These are phyloP conservation scores for Hippophae gyantsensis DNA, from an alignment of 306 rosid species.

Conservation along the genomic window DNA sequence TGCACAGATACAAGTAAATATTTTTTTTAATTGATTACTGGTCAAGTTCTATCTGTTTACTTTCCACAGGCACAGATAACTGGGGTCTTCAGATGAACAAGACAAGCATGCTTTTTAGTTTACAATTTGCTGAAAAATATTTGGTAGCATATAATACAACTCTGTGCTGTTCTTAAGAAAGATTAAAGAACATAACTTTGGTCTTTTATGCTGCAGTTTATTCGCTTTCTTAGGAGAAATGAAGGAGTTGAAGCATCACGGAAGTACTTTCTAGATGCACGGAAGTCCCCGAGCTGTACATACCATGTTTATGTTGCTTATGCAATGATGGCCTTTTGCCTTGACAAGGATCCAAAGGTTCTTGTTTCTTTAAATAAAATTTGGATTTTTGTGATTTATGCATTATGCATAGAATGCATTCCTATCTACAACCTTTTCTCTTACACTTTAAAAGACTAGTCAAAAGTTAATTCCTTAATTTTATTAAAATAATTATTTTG, in stretches of 20 bases:
- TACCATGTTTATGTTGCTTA: constrained; percentile 95
- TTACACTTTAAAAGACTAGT: no score
- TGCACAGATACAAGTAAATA: constrained; percentile 80
- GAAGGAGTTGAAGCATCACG: constrained; percentile 99
- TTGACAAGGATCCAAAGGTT: constrained; percentile 95
- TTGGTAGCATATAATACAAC: not conserved
- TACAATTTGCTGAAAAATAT: not conserved
- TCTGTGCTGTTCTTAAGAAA: constrained; percentile 2
- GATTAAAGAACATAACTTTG: constrained; percentile 12
- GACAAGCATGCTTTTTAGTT: not conserved
- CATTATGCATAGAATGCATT: not conserved
- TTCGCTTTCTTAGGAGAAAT: constrained; percentile 83
- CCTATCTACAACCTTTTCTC: not conserved
- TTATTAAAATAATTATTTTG: no score
- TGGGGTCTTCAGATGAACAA: not conserved
- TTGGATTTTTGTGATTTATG: constrained; percentile 4
- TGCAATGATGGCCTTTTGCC: constrained; percentile 86
- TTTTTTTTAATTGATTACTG: constrained; percentile 3
- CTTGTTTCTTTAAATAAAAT: constrained; percentile 15
- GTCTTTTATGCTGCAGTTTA: constrained; percentile 60
- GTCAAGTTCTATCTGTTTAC: not conserved
- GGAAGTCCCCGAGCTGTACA: constrained; percentile 74
- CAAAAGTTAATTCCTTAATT: no score
- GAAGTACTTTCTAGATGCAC: constrained; percentile 87
- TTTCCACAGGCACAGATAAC: not conserved